A percentile compares a stretch with the other conserved stretches of the same genome.
Evolutionary conservation across 331 rosid species (phyloP).

Genomic region (Cydonia oblonga): DNA sequence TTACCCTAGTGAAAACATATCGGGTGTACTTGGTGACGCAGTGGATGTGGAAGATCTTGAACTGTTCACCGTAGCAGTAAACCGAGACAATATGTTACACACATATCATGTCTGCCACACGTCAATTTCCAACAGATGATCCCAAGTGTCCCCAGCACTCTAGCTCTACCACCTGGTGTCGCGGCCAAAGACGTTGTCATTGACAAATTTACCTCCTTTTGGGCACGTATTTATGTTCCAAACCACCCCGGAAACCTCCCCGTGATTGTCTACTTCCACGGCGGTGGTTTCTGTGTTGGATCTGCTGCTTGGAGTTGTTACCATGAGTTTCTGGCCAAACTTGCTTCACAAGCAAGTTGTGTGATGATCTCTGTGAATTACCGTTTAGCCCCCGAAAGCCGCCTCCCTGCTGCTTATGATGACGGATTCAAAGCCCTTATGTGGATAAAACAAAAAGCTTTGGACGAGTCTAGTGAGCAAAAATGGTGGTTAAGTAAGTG

Average conservation of each 20-base stretch:
- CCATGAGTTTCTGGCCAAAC: constrained; percentile 55
- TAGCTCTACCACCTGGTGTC: constrained; percentile 28
- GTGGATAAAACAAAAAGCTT: constrained; percentile 64
- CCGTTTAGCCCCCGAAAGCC: constrained; percentile 65
- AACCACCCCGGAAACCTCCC: constrained; percentile 26
- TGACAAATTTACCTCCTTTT: constrained; percentile 39
- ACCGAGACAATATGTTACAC: too few relatives aligned
- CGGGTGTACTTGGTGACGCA: too few relatives aligned
- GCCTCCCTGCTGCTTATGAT: constrained; percentile 69
- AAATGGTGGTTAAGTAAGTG: constrained; percentile 61
- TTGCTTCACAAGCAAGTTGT: constrained; percentile 48
- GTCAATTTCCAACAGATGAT: too few relatives aligned
- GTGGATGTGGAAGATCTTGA: too few relatives aligned
- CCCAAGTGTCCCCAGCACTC: constrained; percentile 43
- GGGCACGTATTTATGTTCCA: constrained; percentile 64
- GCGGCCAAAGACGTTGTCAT: constrained; percentile 47
- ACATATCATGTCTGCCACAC: too few relatives aligned
- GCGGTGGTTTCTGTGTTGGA: constrained; percentile 92
- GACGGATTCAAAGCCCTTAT: constrained; percentile 51
- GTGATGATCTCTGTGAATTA: constrained; percentile 56
- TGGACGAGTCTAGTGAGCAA: constrained; percentile 22
- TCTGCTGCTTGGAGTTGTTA: constrained; percentile 88
- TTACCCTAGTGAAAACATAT: too few relatives aligned
- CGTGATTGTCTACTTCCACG: constrained; percentile 76
- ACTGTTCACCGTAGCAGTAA: too few relatives aligned